Evolutionary conservation across 2,329 filamentous ascomycete species (phyloP), one percentile per base, ranked within the genome.

Genomic region (Verticillium tricorpus): DNA sequence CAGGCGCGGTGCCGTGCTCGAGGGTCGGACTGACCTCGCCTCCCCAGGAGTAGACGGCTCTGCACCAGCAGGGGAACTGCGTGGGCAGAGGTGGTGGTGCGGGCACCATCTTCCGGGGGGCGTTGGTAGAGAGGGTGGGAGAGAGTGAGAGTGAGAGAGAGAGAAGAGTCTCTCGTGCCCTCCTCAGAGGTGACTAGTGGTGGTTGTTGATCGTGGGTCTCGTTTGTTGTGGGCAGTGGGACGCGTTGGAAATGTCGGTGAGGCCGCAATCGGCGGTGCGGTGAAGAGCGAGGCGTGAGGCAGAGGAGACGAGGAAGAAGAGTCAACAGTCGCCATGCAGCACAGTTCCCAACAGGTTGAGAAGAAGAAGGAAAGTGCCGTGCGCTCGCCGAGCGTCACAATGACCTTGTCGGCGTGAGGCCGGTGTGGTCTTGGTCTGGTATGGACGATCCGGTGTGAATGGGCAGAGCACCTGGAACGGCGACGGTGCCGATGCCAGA

Each of bases 1-100:
- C 28, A 28, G 28, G 28, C 5, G 28, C 28, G 28, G 28, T 28
- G 45, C 45, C 32, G n/a, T 35, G 52, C 45, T 11, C 9, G 28
- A 52, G 56, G 15, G 7, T 59, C 17, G 58, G 65, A 63, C 74
- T 64, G 70, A 86, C 87, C 82, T 97, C 93, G 80, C 93, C 93
- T 76, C 92, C 92, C 91, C 92, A 97, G 19, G 92, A 96, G 76
- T 96, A 97, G 54, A 96, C 86, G 45, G 93, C 93, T 76, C 92
- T 87, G 74, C 90, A 93, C 92, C 92, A 96, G 77, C 92, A 96
- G 62, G 93, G 93, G 74, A 96, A 96, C 70, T 86, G 87, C 71
- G 84, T 87, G 14, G 92, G 93, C 66, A 95, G 78, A 70, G 83
- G 78, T 67, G 80, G 83, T 64, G 85, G 82, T 75, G 81, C 78